Evolutionary conservation across 768 basidiomycete genomes (phyloP).

Genomic region (Tricholoma furcatifolium): DNA sequence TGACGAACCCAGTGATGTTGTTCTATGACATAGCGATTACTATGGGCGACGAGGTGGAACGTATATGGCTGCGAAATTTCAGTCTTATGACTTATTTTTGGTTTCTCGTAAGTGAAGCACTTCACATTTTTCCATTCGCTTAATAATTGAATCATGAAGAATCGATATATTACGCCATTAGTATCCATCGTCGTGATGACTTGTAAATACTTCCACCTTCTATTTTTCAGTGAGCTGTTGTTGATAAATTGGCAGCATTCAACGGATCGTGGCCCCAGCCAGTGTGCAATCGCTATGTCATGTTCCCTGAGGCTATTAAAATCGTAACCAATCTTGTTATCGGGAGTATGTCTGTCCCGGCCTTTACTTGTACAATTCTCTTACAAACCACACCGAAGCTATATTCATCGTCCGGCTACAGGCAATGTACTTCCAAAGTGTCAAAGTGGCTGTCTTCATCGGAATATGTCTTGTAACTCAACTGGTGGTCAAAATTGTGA

Average conservation of each 20-base stretch:
- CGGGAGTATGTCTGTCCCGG: too few relatives aligned
- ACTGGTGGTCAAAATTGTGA: constrained; percentile 28
- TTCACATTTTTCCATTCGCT: not conserved
- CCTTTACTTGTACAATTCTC: too few relatives aligned
- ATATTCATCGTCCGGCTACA: too few relatives aligned
- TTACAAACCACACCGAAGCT: too few relatives aligned
- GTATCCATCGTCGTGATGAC: constrained; percentile 34
- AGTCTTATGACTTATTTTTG: constrained; percentile 28
- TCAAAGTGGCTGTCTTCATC: too few relatives aligned
- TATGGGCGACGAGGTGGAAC: constrained; percentile 33
- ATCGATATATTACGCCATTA: constrained; percentile 34
- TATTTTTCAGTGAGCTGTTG: not conserved
- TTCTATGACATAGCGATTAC: constrained; percentile 37
- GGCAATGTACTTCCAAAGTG: too few relatives aligned
- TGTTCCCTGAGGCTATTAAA: constrained; percentile 25
- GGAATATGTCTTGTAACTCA: too few relatives aligned
- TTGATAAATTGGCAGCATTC: constrained; percentile 24
- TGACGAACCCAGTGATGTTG: constrained; percentile 27
- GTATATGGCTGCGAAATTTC: constrained; percentile 29
- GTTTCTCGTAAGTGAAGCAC: constrained; percentile 21
- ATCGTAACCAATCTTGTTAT: constrained; percentile 24
- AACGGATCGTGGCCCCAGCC: constrained; percentile 14
- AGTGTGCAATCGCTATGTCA: constrained; percentile 12
- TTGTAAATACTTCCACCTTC: constrained; percentile 20
- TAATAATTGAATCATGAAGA: constrained; percentile 19